Base-by-base conservation (phyloP, 2,329 filamentous ascomycete genomes). In the Cladorrhinum sp. region DNA sequence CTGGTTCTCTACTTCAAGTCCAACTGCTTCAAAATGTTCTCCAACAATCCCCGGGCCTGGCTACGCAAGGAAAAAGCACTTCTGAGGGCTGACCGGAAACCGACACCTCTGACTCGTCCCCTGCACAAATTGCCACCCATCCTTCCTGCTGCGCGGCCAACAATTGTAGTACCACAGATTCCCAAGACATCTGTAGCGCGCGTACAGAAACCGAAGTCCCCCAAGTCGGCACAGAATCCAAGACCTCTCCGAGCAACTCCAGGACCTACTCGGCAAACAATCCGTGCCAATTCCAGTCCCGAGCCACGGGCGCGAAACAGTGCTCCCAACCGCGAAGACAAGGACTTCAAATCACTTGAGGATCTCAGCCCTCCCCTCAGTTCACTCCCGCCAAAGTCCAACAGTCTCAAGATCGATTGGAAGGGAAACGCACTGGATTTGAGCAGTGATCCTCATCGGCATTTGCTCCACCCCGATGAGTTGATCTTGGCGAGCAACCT, bases 321-420 rank as follows among this genome's bases (percentile, higher is more conserved):
- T 20, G 85, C 86, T 24, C 84, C 86, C 18, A 92, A 87, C 68
- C 83, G 90, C 32, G 91, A 95, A 72, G 91, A 96, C 72, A 91
- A 90, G 71, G 89, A 96, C 73, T 96, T 91, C 74, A 79, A 82
- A 50, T 79, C 85, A 2, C 79, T 96, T 29, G 81, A 83, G 5
- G 85, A 96, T 73, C 90, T 83, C 72, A 91, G 86, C 55, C 92
- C 92, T 50, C 86, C 89, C 0, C 70, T 86, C 48, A 76, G 79
- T 58, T 87, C 88, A 1, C 81, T 95, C 3, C 85, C 87, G 7
- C 77, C 78, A 66, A 87, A 87, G 68, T 77, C 82, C 55, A 91
- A 91, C 73, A 85, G 82, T 48, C 81, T 95, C 67, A 93, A 93
- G 78, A 87, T 91, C 24, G 91, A 96, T 64, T 96, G 92, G 91